These are phyloP conservation scores for Thelonectria rubi DNA, from an alignment of 2,329 filamentous ascomycete genomes.

Conservation along the genomic window DNA sequence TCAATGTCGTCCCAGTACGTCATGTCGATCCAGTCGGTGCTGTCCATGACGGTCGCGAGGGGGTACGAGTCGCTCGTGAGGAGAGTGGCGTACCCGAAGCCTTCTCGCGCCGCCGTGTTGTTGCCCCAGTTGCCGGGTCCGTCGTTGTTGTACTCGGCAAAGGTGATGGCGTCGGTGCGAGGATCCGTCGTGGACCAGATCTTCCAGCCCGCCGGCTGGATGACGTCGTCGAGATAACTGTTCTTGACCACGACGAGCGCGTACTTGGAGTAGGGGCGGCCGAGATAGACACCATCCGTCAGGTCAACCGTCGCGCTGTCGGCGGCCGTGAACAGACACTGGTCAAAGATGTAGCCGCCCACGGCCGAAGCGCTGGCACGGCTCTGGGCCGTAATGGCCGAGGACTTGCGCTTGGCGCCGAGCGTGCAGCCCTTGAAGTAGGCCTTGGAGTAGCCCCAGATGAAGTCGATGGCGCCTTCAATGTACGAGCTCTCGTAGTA, in stretches of 20 bases:
- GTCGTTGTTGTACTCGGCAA: constrained; percentile 67
- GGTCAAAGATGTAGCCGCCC: constrained; percentile 46
- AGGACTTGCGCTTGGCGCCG: constrained; percentile 44
- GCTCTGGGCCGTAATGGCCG: constrained; percentile 44
- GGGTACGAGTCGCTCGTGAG: constrained; percentile 33
- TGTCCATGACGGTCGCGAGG: constrained; percentile 33
- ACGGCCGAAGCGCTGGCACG: constrained; percentile 37
- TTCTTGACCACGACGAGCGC: constrained; percentile 58
- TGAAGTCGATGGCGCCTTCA: constrained; percentile 34
- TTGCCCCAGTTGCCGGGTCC: constrained; percentile 50
- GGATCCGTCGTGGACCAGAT: constrained; percentile 68
- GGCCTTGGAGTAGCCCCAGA: constrained; percentile 43
- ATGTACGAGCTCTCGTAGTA: constrained; percentile 55
- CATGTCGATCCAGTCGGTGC: constrained; percentile 39
- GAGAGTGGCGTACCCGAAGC: constrained; percentile 33
- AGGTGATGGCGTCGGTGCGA: constrained; percentile 62
- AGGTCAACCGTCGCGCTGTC: constrained; percentile 34
- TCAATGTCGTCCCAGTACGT: constrained; percentile 35
- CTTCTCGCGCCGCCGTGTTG: constrained; percentile 31
- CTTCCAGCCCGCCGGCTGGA: constrained; percentile 45
- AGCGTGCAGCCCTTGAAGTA: constrained; percentile 50
- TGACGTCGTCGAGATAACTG: constrained; percentile 53
- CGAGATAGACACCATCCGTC: constrained; percentile 54
- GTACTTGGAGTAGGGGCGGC: constrained; percentile 56
- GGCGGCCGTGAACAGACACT: constrained; percentile 40